Evolutionary conservation across 129 eudicot genomes (phyloP).

Genomic region (Helianthus tuberosus): DNA sequence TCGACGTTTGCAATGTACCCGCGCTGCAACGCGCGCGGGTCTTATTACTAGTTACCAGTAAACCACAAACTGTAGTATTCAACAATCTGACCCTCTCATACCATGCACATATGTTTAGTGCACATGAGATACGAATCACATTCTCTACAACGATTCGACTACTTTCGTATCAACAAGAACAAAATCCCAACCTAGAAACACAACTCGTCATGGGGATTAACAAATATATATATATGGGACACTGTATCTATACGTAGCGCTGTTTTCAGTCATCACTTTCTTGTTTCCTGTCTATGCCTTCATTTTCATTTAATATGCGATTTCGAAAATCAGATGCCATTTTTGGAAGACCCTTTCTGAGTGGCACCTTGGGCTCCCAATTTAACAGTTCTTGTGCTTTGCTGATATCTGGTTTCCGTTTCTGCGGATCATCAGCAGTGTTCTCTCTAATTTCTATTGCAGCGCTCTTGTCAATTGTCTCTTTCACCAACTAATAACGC

Average conservation of each 20-base stretch:
- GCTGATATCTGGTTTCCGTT: slow-evolving; percentile 82
- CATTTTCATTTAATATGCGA: slow-evolving; percentile 81
- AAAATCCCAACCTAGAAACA: neutral
- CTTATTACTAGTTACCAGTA: too few species aligned
- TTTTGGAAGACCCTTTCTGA: slow-evolving; percentile 70
- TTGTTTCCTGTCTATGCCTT: slow-evolving; percentile 56
- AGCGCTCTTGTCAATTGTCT: slow-evolving; percentile 72
- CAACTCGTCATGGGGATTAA: slow-evolving; percentile 13
- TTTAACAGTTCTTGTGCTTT: slow-evolving; percentile 67
- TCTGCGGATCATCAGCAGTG: slow-evolving; percentile 94
- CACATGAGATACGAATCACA: too few species aligned
- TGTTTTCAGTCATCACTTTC: slow-evolving; percentile 16
- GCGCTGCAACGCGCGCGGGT: too few species aligned
- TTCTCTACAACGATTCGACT: too few species aligned
- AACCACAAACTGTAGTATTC: neutral
- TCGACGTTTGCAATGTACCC: too few species aligned
- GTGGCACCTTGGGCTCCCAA: slow-evolving; percentile 81
- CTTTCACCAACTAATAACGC: slow-evolving; percentile 66
- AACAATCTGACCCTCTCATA: too few species aligned
- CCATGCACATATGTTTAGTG: too few species aligned
- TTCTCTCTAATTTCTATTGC: slow-evolving; percentile 63
- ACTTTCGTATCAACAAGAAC: neutral
- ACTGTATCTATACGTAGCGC: slow-evolving; percentile 38
- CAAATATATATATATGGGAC: slow-evolving; percentile 18
- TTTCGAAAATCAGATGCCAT: slow-evolving; percentile 78